A percentile compares a stretch with the other conserved stretches of the same genome.
Conservation (phyloP, 2,329 filamentous ascomycete species). For the Colletotrichum tropicicola region DNA sequence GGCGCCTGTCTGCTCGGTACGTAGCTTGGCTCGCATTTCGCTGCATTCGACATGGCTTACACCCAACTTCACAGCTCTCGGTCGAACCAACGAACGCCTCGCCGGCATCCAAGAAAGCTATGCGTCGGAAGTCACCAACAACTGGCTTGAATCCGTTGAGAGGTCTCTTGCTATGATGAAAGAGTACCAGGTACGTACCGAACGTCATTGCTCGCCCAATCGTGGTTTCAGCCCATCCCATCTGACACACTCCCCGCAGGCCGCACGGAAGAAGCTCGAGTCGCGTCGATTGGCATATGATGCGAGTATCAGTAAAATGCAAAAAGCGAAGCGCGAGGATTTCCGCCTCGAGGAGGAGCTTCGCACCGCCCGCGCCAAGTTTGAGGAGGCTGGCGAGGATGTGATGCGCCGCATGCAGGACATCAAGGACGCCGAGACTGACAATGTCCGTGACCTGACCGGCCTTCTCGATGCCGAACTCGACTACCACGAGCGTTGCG, state of each 20-base stretch:
- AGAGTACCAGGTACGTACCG: conserved; percentile 82
- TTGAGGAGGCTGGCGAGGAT: conserved; percentile 94
- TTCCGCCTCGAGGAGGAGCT: conserved; percentile 94
- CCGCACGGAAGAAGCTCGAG: conserved; percentile 93
- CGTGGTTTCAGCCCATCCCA: conserved; percentile 24
- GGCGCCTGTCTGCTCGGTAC: conserved; percentile 82
- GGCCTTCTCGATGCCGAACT: conserved; percentile 89
- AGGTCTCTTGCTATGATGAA: conserved; percentile 94
- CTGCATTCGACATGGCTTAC: neutral
- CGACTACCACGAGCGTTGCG: conserved; percentile 89
- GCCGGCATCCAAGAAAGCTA: conserved; percentile 88
- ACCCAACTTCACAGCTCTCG: conserved; percentile 65
- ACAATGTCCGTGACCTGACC: conserved; percentile 82
- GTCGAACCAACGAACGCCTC: conserved; percentile 87
- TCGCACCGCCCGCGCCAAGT: conserved; percentile 90
- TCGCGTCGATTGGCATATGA: conserved; percentile 89
- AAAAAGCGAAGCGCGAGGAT: conserved; percentile 93
- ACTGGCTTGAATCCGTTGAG: conserved; percentile 93
- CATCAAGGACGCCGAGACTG: conserved; percentile 89
- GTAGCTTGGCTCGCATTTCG: conserved; percentile 35
- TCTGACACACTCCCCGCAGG: conserved; percentile 49
- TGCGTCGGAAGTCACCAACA: conserved; percentile 77
- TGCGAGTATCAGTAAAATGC: conserved; percentile 86
- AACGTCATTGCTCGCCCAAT: conserved; percentile 14
- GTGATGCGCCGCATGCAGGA: conserved; percentile 94